Conservation (phyloP, 2,329 filamentous ascomycete species). For the Didymella keratinophila region DNA sequence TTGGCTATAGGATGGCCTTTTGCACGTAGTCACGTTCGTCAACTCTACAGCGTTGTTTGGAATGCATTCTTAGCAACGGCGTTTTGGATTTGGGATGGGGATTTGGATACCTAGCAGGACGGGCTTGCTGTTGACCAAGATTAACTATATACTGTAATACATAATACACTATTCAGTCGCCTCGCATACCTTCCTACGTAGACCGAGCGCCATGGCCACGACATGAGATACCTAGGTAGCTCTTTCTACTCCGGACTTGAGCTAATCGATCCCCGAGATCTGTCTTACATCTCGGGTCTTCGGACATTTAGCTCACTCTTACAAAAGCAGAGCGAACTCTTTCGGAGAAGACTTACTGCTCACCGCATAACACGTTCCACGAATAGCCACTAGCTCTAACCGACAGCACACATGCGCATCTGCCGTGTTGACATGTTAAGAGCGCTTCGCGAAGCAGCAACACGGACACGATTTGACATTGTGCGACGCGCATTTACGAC, state of each 20-base stretch:
- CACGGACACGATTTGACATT: too few relatives aligned
- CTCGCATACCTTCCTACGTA: too few relatives aligned
- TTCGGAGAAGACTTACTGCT: too few relatives aligned
- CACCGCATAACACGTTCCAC: too few relatives aligned
- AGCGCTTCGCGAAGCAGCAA: neutral
- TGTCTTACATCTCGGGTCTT: neutral
- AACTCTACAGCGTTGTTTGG: neutral
- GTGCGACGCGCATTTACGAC: too few relatives aligned
- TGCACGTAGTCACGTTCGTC: neutral
- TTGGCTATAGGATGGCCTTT: constrained; percentile 59
- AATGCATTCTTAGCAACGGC: neutral
- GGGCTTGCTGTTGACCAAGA: neutral
- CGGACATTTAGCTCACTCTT: neutral
- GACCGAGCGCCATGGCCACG: too few relatives aligned
- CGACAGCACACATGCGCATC: too few relatives aligned
- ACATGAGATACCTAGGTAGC: too few relatives aligned
- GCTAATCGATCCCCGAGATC: neutral
- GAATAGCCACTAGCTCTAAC: too few relatives aligned
- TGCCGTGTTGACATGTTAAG: neutral
- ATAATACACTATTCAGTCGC: neutral
- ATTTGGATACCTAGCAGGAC: neutral
- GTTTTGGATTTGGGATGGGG: neutral
- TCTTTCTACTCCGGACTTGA: neutral
- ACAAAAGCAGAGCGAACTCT: neutral
- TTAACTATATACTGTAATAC: neutral